These are phyloP conservation scores for Venturiaceae sp. DNA, from an alignment of 2,329 filamentous ascomycete species.

Conservation along the genomic window DNA sequence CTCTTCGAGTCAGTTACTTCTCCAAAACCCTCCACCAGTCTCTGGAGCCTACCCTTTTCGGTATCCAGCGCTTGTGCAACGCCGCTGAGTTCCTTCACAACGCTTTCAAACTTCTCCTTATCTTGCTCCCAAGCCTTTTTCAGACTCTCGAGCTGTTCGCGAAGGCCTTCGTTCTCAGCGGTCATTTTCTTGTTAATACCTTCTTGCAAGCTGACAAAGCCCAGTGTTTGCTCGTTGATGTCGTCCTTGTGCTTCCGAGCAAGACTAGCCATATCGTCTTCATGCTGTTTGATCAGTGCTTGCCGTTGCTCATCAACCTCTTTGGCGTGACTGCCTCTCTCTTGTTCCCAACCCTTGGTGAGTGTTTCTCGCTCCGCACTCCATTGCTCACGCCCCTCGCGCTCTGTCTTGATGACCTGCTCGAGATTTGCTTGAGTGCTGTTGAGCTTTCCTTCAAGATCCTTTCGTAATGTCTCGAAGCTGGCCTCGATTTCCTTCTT, in stretches of 20 bases:
- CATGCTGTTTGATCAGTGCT: slow-evolving; percentile 27
- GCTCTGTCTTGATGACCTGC: slow-evolving; percentile 1
- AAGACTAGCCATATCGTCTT: slow-evolving; percentile 10
- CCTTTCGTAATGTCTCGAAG: neutral
- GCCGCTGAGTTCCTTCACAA: slow-evolving; percentile 14
- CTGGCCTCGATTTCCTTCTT: slow-evolving; percentile 2
- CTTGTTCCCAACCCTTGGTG: slow-evolving; percentile 32
- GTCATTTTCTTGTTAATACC: slow-evolving; percentile 23
- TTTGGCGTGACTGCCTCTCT: slow-evolving; percentile 40
- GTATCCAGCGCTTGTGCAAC: slow-evolving; percentile 28
- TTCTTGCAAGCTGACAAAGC: slow-evolving; percentile 30
- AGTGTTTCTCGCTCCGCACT: slow-evolving; percentile 30
- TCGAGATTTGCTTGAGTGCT: neutral
- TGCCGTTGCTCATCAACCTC: slow-evolving; percentile 40
- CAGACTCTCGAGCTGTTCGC: slow-evolving; percentile 20
- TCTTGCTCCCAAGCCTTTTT: slow-evolving; percentile 16
- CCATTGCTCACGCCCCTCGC: slow-evolving; percentile 31
- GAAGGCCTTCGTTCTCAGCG: slow-evolving; percentile 16
- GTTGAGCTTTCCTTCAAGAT: slow-evolving; percentile 1
- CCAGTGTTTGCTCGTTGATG: slow-evolving; percentile 24
- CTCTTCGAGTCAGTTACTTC: slow-evolving; percentile 32
- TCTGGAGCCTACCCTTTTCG: slow-evolving; percentile 32
- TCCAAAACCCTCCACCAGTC: slow-evolving; percentile 31
- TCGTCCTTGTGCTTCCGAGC: slow-evolving; percentile 29
- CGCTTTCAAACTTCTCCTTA: slow-evolving; percentile 13